Percentiles rank a stretch among this genome's conserved stretches.
These are phyloP conservation scores for Calonectria hawksworthii DNA, from an alignment of 2,329 filamentous ascomycete species.

Conservation along the genomic window DNA sequence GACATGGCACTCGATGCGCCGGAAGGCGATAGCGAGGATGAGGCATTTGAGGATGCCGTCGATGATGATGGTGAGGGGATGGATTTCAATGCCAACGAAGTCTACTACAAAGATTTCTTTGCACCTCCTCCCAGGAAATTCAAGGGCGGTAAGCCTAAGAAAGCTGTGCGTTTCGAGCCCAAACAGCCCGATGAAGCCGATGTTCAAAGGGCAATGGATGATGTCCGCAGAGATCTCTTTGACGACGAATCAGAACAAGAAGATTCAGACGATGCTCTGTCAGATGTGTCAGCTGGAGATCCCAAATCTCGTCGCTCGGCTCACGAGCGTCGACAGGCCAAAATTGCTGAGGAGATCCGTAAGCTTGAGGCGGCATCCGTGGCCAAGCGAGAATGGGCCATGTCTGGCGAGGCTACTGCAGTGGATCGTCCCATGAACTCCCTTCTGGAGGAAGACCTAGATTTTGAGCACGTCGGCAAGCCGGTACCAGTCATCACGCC, in stretches of 20 bases:
- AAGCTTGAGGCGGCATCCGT: slow-evolving; percentile 91
- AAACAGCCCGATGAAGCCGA: slow-evolving; percentile 71
- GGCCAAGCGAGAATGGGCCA: slow-evolving; percentile 90
- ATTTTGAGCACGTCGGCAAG: slow-evolving; percentile 96
- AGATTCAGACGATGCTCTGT: slow-evolving; percentile 75
- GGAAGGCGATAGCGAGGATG: slow-evolving; percentile 77
- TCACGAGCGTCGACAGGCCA: slow-evolving; percentile 89
- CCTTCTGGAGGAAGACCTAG: slow-evolving; percentile 91
- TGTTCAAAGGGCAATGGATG: slow-evolving; percentile 85
- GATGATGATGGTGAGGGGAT: slow-evolving; percentile 69
- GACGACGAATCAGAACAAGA: slow-evolving; percentile 79
- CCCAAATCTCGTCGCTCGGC: slow-evolving; percentile 82
- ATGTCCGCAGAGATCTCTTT: slow-evolving; percentile 91
- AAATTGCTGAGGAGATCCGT: slow-evolving; percentile 90
- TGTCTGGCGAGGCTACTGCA: slow-evolving; percentile 89
- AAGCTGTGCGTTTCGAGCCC: slow-evolving; percentile 57
- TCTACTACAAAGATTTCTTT: slow-evolving; percentile 95
- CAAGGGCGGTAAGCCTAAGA: slow-evolving; percentile 62
- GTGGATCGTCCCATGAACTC: slow-evolving; percentile 90
- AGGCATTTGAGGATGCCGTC: slow-evolving; percentile 68
- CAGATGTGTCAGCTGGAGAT: slow-evolving; percentile 77
- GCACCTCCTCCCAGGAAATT: slow-evolving; percentile 84
- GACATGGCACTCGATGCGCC: slow-evolving; percentile 81
- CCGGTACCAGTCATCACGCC: slow-evolving; percentile 94
- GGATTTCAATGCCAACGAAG: slow-evolving; percentile 83